Percentiles rank a stretch among this genome's conserved stretches.
phyloP scores from a whole-genome alignment of 2,329 filamentous ascomycete genomes.

The Colletotrichum sp. region DNA sequence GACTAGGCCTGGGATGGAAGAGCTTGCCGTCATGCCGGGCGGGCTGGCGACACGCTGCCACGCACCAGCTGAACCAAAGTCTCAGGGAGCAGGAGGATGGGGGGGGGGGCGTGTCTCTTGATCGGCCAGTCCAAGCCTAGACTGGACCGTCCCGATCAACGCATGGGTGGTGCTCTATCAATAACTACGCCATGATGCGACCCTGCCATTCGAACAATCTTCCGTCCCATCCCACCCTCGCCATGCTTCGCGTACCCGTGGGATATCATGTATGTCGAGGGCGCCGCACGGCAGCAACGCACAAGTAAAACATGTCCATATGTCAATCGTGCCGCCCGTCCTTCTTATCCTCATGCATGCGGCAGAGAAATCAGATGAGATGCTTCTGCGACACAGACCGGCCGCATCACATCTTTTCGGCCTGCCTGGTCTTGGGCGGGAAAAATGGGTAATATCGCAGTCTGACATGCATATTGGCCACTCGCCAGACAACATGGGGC shows the following conservation, averaged over 20 bases:
- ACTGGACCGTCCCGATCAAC: constrained; percentile 5
- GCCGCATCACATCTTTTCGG: not conserved
- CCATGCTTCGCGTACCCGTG: not conserved
- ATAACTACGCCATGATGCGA: not conserved
- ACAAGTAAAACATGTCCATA: not conserved
- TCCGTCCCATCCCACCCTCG: not conserved
- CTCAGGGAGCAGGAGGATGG: not conserved
- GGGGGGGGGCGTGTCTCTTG: not conserved
- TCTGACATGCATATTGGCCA: constrained; percentile 11
- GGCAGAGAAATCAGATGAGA: not conserved
- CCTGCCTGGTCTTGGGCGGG: not conserved
- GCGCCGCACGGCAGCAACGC: not conserved
- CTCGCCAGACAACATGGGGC: not conserved
- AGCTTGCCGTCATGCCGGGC: not conserved
- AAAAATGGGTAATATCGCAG: not conserved
- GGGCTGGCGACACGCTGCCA: not conserved
- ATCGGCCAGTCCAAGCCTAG: not conserved
- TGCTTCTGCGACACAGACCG: not conserved
- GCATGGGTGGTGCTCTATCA: constrained; percentile 8
- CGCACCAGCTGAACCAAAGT: not conserved
- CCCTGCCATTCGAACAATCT: constrained; percentile 5
- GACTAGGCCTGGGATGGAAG: not conserved
- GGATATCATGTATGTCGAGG: not conserved
- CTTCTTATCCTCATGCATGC: not conserved
- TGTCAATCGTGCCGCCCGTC: not conserved